Percentiles rank a stretch among this genome's conserved stretches.
phyloP scores from a whole-genome alignment of 2,329 filamentous ascomycete genomes.

The Cordyceps tenuipes region DNA sequence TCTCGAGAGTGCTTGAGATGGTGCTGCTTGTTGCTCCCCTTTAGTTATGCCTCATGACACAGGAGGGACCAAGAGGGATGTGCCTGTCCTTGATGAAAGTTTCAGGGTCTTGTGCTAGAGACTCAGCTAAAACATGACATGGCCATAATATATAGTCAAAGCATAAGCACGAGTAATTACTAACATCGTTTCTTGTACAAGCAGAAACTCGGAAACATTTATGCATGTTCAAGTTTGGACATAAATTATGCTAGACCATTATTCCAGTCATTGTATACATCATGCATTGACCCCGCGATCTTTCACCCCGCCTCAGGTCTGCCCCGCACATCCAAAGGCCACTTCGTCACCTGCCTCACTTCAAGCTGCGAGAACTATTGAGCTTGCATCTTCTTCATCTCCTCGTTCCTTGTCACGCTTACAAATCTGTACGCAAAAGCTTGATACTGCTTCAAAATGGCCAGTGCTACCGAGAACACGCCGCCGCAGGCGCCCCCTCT shows the following conservation, averaged over 20 bases:
- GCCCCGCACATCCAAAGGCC: constrained; percentile 5
- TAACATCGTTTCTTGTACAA: too few species aligned
- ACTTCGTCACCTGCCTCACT: neutral
- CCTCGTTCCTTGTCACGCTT: too few species aligned
- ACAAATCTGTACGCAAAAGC: neutral
- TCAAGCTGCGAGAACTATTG: neutral
- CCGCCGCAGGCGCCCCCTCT: constrained; percentile 71
- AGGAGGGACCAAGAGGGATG: too few species aligned
- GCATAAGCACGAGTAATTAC: too few species aligned
- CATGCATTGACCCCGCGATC: neutral
- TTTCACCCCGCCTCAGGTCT: constrained; percentile 2
- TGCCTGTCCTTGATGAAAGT: too few species aligned
- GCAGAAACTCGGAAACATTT: neutral
- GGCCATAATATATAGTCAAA: too few species aligned
- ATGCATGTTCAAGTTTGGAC: neutral
- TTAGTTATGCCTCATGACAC: too few species aligned
- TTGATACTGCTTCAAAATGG: neutral
- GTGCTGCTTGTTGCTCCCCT: too few species aligned
- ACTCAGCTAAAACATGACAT: too few species aligned
- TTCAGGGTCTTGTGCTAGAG: too few species aligned
- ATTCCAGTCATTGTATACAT: neutral
- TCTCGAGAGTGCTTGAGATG: too few species aligned
- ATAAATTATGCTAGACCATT: neutral
- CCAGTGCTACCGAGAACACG: neutral
- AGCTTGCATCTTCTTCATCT: neutral